These are phyloP conservation scores for Ascochyta fabae DNA, from an alignment of 2,329 filamentous ascomycete genomes.

Conservation along the genomic window DNA sequence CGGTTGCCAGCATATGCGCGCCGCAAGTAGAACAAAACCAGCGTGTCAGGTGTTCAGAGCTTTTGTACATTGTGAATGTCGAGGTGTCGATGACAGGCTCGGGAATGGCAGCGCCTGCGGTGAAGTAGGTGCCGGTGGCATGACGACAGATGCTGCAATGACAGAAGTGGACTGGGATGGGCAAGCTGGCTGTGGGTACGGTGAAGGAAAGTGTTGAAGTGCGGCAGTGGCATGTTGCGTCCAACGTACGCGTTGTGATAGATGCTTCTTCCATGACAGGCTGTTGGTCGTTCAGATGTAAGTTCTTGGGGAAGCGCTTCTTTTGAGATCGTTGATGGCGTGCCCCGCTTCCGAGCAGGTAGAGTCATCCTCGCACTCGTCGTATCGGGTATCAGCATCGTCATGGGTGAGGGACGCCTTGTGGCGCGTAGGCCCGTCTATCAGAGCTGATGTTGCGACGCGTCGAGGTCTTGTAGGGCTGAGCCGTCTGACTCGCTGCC, in stretches of 20 bases:
- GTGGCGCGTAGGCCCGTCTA: neutral
- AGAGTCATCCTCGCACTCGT: slow-evolving; percentile 1
- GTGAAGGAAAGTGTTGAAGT: slow-evolving; percentile 43
- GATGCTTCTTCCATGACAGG: neutral
- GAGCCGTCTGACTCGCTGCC: neutral
- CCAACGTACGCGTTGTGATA: neutral
- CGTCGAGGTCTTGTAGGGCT: neutral
- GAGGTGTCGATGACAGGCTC: slow-evolving; percentile 26
- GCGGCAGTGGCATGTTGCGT: slow-evolving; percentile 16
- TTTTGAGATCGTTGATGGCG: neutral
- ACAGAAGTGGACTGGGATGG: slow-evolving; percentile 54
- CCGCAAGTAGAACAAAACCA: slow-evolving; percentile 62
- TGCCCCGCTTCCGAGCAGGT: slow-evolving; percentile 2
- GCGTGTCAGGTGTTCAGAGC: slow-evolving; percentile 51
- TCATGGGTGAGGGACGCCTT: neutral
- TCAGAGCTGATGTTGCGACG: neutral
- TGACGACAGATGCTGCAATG: slow-evolving; percentile 60
- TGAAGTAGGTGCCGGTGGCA: slow-evolving; percentile 56
- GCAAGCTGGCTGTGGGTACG: slow-evolving; percentile 44
- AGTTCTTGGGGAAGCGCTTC: no score
- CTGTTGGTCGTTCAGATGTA: neutral
- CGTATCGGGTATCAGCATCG: neutral
- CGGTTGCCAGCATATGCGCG: slow-evolving; percentile 45
- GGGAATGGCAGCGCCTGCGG: slow-evolving; percentile 53
- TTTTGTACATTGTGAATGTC: slow-evolving; percentile 49